Percentiles rank a stretch among this genome's conserved stretches.
phyloP scores from a whole-genome alignment of 208 protist genomes.

The Acanthamoeba sp. region DNA sequence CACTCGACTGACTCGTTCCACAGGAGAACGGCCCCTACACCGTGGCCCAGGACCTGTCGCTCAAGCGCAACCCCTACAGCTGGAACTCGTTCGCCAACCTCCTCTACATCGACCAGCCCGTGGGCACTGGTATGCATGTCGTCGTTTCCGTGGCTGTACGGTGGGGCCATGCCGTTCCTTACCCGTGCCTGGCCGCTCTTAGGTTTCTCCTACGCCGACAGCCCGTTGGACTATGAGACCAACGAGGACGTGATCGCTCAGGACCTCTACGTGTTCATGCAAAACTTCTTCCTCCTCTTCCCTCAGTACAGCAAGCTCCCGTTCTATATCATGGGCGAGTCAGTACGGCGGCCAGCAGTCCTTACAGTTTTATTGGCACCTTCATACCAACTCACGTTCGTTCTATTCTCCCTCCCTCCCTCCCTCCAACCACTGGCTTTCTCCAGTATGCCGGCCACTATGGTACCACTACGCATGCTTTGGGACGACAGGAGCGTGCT shows the following conservation, averaged over 20 bases:
- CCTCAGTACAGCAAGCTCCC: slow-evolving; percentile 43
- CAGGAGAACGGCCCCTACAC: slow-evolving; percentile 58
- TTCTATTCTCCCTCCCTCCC: not conserved
- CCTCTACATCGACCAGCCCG: slow-evolving; percentile 71
- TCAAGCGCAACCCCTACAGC: slow-evolving; percentile 34
- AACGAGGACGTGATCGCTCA: slow-evolving; percentile 42
- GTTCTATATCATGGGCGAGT: slow-evolving; percentile 70
- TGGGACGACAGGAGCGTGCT: too few species aligned
- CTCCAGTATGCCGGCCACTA: slow-evolving; percentile 48
- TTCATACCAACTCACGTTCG: not conserved
- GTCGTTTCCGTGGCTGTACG: not conserved
- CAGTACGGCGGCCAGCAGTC: not conserved
- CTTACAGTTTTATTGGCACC: not conserved
- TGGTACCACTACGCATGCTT: too few species aligned
- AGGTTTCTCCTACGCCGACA: slow-evolving; percentile 55
- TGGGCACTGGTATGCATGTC: slow-evolving; percentile 25
- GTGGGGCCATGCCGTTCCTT: too few species aligned
- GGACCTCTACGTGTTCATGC: slow-evolving; percentile 61
- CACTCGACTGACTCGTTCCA: too few species aligned
- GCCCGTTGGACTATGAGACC: slow-evolving; percentile 25
- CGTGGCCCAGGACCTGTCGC: slow-evolving; percentile 15
- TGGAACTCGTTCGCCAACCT: slow-evolving; percentile 72
- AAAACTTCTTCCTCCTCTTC: slow-evolving; percentile 63
- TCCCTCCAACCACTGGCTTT: too few species aligned
- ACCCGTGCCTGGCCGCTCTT: too few species aligned